Evolutionary conservation across 768 basidiomycete species (phyloP), one percentile per base, ranked within the genome.

Genomic region (Suillus decipiens): DNA sequence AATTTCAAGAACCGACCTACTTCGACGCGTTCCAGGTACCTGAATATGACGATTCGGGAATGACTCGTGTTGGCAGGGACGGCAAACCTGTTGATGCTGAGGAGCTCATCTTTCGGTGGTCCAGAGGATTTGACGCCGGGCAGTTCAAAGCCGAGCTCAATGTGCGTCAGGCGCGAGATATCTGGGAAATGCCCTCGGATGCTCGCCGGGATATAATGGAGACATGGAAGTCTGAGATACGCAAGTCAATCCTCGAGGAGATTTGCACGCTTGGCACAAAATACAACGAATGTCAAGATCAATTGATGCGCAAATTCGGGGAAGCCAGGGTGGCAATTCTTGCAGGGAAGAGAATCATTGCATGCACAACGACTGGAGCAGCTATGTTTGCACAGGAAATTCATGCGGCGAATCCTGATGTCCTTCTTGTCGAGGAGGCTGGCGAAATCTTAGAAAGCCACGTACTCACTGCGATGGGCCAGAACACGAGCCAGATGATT

Each of bases 361-460:
- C 82, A 0, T 89, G 88, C 63, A 90, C 88, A 0, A 90, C 89
- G 0, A 89, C 88, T 0, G 88, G 79, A 1, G 89, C 89, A 0
- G 89, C 89, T 0, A 90, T 84, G 71, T 88, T 83, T 66, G 72
- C 75, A 0, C 72, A 79, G 1, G 75, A 75, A 17, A 80, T 90
- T 31, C 81, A 76, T 33, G 78, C 77, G 1, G 81, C 77, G 10
- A 71, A 73, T 1, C 85, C 87, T 0, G 77, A 80, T 10, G 80
- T 90, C 1, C 71, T 90, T 5, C 75, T 90, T 1, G 88, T 90
- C 1, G 89, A 90, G 67, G 89, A 90, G 71, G 89, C 89, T 0
- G 89, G 89, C 7, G 89, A 90, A 67, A 89, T 89, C 51, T 70
- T 90, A 2, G 89, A 89, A 68, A 86, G 84, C 63, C 89, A 90